These are phyloP conservation scores for Pseudogymnoascus sp. DNA, from an alignment of 2,329 filamentous ascomycete species.

Conservation along the genomic window DNA sequence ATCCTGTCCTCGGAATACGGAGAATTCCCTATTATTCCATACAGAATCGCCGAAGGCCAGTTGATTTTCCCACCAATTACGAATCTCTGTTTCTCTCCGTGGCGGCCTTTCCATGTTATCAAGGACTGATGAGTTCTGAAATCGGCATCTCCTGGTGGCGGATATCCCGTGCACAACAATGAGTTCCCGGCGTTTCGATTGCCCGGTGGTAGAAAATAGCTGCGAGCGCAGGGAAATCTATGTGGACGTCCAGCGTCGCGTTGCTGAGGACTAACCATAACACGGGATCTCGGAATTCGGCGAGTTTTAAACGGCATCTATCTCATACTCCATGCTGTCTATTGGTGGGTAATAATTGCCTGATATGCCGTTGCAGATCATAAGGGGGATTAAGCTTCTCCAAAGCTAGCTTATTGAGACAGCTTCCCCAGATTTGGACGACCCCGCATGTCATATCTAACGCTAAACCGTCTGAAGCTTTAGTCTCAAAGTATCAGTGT, in stretches of 20 bases:
- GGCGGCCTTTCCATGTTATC: background rate
- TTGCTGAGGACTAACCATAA: background rate
- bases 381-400: background rate
- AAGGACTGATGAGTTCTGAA: background rate
- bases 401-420: background rate
- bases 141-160: background rate
- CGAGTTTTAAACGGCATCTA: background rate
- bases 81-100: background rate
- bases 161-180: background rate
- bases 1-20: background rate
- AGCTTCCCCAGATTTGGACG: background rate
- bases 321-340: background rate
- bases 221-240: background rate
- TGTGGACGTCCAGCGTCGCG: background rate
- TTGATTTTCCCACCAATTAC: background rate
- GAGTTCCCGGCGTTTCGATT: background rate
- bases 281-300: background rate
- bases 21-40: background rate
- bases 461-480: background rate
- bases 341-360: background rate
- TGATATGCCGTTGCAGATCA: background rate
- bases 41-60: background rate
- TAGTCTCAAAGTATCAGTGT: background rate
- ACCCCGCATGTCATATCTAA: background rate
- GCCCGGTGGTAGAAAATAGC: background rate